These are phyloP conservation scores for Pichia occidentalis DNA, from an alignment of 805 yeast genomes.

Conservation along the genomic window DNA sequence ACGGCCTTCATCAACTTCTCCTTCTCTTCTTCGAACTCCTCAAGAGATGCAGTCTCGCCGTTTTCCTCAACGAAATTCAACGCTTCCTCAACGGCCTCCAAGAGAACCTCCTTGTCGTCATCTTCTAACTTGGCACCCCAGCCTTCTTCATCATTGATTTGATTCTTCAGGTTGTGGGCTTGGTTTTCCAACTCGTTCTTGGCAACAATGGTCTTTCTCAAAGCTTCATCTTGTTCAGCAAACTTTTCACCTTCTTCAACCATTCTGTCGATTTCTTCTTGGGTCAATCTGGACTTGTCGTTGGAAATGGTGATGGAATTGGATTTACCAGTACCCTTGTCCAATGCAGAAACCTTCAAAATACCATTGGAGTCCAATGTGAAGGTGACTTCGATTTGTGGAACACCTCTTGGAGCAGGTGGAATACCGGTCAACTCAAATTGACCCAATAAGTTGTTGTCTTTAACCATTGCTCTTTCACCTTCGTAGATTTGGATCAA, in stretches of 20 bases:
- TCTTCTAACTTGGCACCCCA: slow-evolving; percentile 77
- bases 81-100: slow-evolving; percentile 82
- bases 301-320: slow-evolving; percentile 88
- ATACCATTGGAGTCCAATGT: slow-evolving; percentile 84
- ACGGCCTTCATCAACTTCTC: slow-evolving; percentile 76
- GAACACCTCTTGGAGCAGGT: slow-evolving; percentile 88
- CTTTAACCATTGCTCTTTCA: slow-evolving; percentile 92
- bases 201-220: slow-evolving; percentile 80
- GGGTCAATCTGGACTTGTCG: slow-evolving; percentile 88
- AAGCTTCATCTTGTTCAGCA: slow-evolving; percentile 83
- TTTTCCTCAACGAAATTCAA: slow-evolving; percentile 64
- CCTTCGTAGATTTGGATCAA: slow-evolving; percentile 93
- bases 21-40: slow-evolving; percentile 90
- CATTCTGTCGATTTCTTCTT: slow-evolving; percentile 96
- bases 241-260: slow-evolving; percentile 94
- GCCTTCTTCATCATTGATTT: slow-evolving; percentile 43
- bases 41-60: slow-evolving; percentile 75
- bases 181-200: slow-evolving; percentile 85
- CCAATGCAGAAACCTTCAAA: slow-evolving; percentile 78
- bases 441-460: slow-evolving; percentile 83
- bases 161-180: slow-evolving; percentile 74
- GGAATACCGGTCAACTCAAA: slow-evolving; percentile 83
- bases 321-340: slow-evolving; percentile 90
- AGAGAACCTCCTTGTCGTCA: slow-evolving; percentile 84
- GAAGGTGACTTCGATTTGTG: slow-evolving; percentile 87